These are phyloP conservation scores for Escovopsis sp. DNA, from an alignment of 2,329 filamentous ascomycete genomes.

Conservation along the genomic window DNA sequence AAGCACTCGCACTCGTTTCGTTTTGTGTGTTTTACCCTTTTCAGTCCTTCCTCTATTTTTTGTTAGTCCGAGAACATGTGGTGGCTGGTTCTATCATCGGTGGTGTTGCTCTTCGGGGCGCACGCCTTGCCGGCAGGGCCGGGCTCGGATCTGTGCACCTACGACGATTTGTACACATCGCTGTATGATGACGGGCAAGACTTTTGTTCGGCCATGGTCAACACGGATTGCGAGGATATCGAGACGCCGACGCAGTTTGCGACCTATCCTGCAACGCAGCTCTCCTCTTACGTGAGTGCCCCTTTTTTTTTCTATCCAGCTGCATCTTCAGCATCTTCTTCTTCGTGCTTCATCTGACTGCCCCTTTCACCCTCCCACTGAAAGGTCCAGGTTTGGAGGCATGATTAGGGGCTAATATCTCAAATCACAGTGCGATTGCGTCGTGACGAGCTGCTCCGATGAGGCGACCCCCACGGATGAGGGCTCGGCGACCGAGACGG, in stretches of 20 bases:
- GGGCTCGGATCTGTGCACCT: conserved; percentile 9
- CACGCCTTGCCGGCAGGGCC: conserved; percentile 4
- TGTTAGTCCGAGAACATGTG: too few species aligned
- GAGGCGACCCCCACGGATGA: conserved; percentile 1
- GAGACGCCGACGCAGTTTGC: conserved; percentile 15
- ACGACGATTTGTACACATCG: conserved; percentile 17
- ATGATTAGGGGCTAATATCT: too few species aligned
- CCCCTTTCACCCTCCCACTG: too few species aligned
- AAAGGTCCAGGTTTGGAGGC: too few species aligned
- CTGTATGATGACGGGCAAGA: conserved; percentile 11
- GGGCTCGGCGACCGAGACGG: neutral
- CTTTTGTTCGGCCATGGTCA: conserved; percentile 17
- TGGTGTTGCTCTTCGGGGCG: neutral
- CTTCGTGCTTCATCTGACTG: too few species aligned
- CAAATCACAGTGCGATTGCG: conserved; percentile 13
- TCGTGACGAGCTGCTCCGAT: conserved; percentile 6
- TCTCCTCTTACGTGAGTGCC: conserved; percentile 17
- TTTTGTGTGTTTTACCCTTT: too few species aligned
- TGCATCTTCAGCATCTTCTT: too few species aligned
- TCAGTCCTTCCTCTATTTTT: neutral
- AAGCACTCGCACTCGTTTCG: conserved; percentile 1
- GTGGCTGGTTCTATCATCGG: neutral
- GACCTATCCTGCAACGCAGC: conserved; percentile 13
- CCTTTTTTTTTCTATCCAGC: neutral
- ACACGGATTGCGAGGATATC: conserved; percentile 7